Conservation (phyloP, 108 stramenopile genomes). For the Hondaea fermentalgiana region DNA sequence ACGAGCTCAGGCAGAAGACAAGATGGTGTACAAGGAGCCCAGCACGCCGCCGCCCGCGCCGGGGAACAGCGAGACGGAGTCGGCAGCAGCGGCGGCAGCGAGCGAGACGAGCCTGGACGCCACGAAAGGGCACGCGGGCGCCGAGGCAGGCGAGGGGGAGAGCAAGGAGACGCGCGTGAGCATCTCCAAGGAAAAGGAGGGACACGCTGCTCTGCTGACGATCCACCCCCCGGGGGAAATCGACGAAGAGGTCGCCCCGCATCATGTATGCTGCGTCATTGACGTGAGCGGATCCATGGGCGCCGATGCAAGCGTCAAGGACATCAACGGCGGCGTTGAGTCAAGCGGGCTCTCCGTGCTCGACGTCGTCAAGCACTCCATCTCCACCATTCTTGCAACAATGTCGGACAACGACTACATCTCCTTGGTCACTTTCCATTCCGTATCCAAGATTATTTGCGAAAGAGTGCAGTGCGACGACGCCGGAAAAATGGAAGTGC, state of each 20-base stretch:
- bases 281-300: conserved; percentile 32
- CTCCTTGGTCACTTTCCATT: conserved; percentile 32
- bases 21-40: too few species aligned
- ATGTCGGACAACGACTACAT: conserved; percentile 11
- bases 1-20: too few species aligned
- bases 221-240: too few species aligned
- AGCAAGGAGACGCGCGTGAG: too few species aligned
- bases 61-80: too few species aligned
- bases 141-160: too few species aligned
- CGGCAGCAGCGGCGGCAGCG: too few species aligned
- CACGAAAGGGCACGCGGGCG: too few species aligned
- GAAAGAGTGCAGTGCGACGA: neutral
- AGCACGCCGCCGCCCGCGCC: too few species aligned
- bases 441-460: neutral
- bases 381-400: conserved; percentile 31
- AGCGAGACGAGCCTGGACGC: too few species aligned
- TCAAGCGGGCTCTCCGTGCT: conserved; percentile 25
- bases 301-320: conserved; percentile 13
- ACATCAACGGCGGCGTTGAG: neutral
- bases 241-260: neutral
- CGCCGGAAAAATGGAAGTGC: neutral
- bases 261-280: conserved; percentile 22
- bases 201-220: too few species aligned
- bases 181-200: too few species aligned
- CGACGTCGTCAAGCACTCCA: conserved; percentile 41